phyloP scores from a whole-genome alignment of 148 eudicot genomes.

The Chenopodium suecicum region DNA sequence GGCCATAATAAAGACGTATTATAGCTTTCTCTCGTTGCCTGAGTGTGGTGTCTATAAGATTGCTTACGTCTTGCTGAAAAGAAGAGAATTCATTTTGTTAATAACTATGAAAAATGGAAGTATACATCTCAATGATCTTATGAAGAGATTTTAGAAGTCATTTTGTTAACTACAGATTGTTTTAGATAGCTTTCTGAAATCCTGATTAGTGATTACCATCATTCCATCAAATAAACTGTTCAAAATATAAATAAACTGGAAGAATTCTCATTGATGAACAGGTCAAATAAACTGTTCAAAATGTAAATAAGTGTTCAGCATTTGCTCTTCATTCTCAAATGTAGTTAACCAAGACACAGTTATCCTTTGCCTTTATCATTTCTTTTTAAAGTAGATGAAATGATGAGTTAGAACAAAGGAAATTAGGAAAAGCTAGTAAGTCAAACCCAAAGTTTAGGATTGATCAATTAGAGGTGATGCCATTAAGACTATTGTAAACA shows the following conservation, averaged over 20 bases:
- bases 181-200: too few species aligned
- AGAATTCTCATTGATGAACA: background rate
- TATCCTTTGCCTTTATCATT: background rate
- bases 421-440: background rate
- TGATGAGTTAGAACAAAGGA: background rate
- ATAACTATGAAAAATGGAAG: background rate
- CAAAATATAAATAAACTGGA: background rate
- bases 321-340: background rate
- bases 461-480: background rate
- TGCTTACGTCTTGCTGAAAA: slow-evolving; percentile 83
- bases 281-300: background rate
- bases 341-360: background rate
- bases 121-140: background rate
- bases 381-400: background rate
- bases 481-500: too few species aligned
- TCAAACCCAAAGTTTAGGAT: background rate
- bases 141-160: background rate
- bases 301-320: background rate
- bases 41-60: slow-evolving; percentile 55
- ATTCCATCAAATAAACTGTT: background rate
- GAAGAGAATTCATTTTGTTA: background rate
- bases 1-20: slow-evolving; percentile 81
- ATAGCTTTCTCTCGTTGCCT: slow-evolving; percentile 75
- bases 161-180: background rate
- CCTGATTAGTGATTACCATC: background rate